Conservation (phyloP, 2,329 filamentous ascomycete genomes). For the Mollisia scopiformis region DNA sequence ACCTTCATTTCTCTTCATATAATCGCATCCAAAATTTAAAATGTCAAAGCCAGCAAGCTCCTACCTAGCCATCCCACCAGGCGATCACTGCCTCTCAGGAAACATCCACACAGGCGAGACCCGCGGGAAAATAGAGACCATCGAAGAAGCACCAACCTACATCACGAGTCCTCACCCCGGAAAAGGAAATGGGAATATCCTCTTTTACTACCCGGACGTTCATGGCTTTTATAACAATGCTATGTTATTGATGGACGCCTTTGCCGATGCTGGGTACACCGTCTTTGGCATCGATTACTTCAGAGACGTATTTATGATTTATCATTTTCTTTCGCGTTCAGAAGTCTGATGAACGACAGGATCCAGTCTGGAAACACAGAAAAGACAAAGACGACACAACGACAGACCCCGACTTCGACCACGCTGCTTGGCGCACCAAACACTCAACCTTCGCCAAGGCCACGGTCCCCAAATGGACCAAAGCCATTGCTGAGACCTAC, state of each 20-base stretch:
- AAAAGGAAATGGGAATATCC: conserved; percentile 43
- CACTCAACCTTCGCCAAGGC: conserved; percentile 46
- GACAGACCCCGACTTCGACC: conserved; percentile 46
- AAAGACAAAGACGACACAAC: conserved; percentile 34
- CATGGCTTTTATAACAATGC: conserved; percentile 48
- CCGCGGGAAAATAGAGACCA: conserved; percentile 38
- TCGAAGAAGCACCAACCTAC: conserved; percentile 44
- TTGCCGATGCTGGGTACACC: conserved; percentile 47
- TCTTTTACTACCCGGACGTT: conserved; percentile 50
- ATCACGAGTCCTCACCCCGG: conserved; percentile 33
- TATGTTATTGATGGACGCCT: conserved; percentile 49
- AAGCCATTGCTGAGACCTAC: conserved; percentile 34
- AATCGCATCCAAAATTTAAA: not conserved
- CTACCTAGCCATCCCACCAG: conserved; percentile 39
- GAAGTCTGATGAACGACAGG: conserved; percentile 33
- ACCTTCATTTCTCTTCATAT: not conserved
- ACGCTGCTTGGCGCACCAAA: conserved; percentile 50
- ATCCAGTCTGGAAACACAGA: conserved; percentile 47
- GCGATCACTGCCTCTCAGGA: conserved; percentile 44
- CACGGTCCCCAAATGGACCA: conserved; percentile 48
- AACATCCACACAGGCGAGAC: conserved; percentile 43
- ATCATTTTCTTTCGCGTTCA: not conserved
- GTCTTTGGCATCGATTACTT: conserved; percentile 50
- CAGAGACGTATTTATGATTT: conserved; percentile 38
- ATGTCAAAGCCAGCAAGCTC: conserved; percentile 11